Conservation (phyloP, 176 grass and related monocot genomes). For the Hordeum vulgare region MorexV3_pseudomolecules_assembly NC_058524.1:155207388-155207887, state of each 20-base stretch:
- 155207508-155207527: constrained; percentile 80
- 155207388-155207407: constrained; percentile 47
- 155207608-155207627: not conserved
- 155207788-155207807: constrained; percentile 32
- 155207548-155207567: constrained; percentile 65
- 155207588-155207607: constrained; percentile 58
- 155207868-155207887: constrained; percentile 41
- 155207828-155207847: not conserved
- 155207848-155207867: constrained; percentile 48
- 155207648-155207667: constrained; percentile 11
- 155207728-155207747: constrained; percentile 15
- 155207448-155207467: constrained; percentile 52
- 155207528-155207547: constrained; percentile 74
- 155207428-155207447: constrained; percentile 47
- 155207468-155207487: constrained; percentile 39
- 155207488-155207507: constrained; percentile 39
- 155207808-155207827: constrained; percentile 22
- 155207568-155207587: constrained; percentile 37
- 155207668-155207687: constrained; percentile 33
- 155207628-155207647: not conserved
- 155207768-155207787: too few species aligned
- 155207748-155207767: constrained; percentile 26
- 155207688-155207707: constrained; percentile 52
- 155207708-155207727: constrained; percentile 57
- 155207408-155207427: constrained; percentile 62